Base-by-base conservation (phyloP, 768 basidiomycete species). In the Suillus spraguei region DNA sequence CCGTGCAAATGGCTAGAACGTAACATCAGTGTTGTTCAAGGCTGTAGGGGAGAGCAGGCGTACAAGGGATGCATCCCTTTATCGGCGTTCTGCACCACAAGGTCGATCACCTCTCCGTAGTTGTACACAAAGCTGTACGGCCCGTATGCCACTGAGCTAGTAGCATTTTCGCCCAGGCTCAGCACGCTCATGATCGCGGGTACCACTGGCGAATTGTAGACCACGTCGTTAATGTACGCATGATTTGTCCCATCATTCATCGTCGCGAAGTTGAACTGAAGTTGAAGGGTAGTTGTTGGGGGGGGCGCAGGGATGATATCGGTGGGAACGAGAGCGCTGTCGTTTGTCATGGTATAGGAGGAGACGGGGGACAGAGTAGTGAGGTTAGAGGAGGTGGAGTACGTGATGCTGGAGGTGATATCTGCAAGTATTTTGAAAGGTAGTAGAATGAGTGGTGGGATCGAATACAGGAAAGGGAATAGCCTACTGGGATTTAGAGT, bases 211-310 rank as follows among this genome's bases (percentile, higher is more conserved):
- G 78, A 52, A 75, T 91, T 87, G 77, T 87, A 91, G 22, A 88
- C 88, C 69, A 90, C 77, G 56, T 80, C 75, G 70, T 93, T 88
- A 76, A 92, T 88, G 79, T 84, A 87, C n/a, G 85, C 94, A 64
- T 79, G 89, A 77, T 95, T 96, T 33, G 89, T 91, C 35, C 94
- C 94, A 70, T 95, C 89, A 67, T 83, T 78, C 85, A 94, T 90
- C 3, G 95, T 95, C 71, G 91, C 87, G 75, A 98, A 98, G 61
- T 74, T 78, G 50, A 90, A 86, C 68, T 89, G 84, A 61, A 98
- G 83, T 63, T 85, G 83, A 70, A 92, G 82, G 1, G 85, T 86
- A 64, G 81, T 81, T 36, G 88, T 86, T 1, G 80, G 77, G 0
- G 75, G 69, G 2, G 79, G 81, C 66, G 87, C 84, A 1, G 88